Base-by-base conservation (phyloP, 768 basidiomycete genomes). In the Dioszegia hungarica region DNA sequence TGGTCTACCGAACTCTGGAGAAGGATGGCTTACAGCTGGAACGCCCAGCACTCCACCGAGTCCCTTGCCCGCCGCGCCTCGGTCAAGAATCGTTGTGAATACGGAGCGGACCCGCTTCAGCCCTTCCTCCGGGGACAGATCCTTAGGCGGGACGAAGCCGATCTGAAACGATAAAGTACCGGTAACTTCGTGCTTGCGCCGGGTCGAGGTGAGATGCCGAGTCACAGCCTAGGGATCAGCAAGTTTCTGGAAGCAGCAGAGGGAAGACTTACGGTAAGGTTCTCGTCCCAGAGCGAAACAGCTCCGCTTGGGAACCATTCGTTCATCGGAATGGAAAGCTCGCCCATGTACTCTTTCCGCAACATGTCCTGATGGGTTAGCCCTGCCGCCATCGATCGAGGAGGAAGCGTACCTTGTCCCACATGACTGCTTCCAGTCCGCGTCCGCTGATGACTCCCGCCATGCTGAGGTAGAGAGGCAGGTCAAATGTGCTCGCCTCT, bases 331-430 rank as follows among this genome's bases (percentile, higher is more conserved):
- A 97, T 62, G 0, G 86, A 82, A 4, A 83, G 82, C 75, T 99
- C 94, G 15, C 95, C 95, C 15, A 99, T 81, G 73, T 95, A 99
- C 41, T 97, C 94, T 78, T 92, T 95, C 67, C 81, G 83, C 67
- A 91, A 74, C 63, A 89, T 79, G 29, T 78, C 74, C 75, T 97
- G 52, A 20, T 19, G 11, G 12, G 20, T 46, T n/a, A 61, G 44
- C 41, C 29, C 12, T 22, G 25, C 1, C 15, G 15, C 33, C 27
- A 22, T 36, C 19, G 20, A 14, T 17, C 27, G 14, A 31, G 41
- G 34, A 34, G 25, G 33, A 9, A 31, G 45, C 72, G 47, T 29
- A 68, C 93, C 78, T 87, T 91, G 77, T 93, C 92, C 93, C 94
- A 99, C 0, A 92, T 81, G 12, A 95, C 85, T 31, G 90, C 79